Percentiles rank a stretch among this genome's conserved stretches.
These are phyloP conservation scores for Lasiosphaeria ovina DNA, from an alignment of 495 filamentous ascomycete species.

Conservation along the genomic window DNA sequence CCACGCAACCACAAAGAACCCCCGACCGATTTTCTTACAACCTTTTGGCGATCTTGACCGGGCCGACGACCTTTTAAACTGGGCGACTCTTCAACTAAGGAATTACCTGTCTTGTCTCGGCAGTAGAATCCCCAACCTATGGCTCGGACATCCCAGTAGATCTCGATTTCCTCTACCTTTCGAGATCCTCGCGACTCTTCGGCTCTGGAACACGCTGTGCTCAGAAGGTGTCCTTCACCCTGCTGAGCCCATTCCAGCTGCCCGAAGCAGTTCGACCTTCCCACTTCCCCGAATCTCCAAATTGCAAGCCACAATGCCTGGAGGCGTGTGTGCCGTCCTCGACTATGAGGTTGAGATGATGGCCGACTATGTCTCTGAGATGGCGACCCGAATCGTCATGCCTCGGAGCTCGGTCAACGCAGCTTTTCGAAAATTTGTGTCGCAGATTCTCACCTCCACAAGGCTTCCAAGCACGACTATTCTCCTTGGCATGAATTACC, in stretches of 20 bases:
- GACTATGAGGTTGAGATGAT: constrained; percentile 99
- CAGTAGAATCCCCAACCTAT: constrained; percentile 32
- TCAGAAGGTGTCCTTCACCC: constrained; percentile 26
- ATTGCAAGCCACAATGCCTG: constrained; percentile 51
- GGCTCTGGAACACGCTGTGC: constrained; percentile 33
- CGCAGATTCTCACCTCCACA: constrained; percentile 89
- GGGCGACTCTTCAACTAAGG: neutral
- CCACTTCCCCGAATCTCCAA: constrained; percentile 20
- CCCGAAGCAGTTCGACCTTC: constrained; percentile 40
- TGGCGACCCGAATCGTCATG: constrained; percentile 77
- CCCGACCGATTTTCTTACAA: neutral
- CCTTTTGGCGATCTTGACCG: neutral
- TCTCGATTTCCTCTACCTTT: constrained; percentile 27
- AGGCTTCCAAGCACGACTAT: constrained; percentile 94
- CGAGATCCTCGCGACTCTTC: constrained; percentile 37
- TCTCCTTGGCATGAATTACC: constrained; percentile 85
- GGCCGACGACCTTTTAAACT: neutral
- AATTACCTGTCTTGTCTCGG: neutral
- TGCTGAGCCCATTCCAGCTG: constrained; percentile 34
- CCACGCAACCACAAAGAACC: neutral
- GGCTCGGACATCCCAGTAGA: constrained; percentile 44
- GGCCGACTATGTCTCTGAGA: constrained; percentile 95
- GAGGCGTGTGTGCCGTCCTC: constrained; percentile 91
- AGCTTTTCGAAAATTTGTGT: constrained; percentile 92
- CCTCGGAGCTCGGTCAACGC: constrained; percentile 64